Conservation (phyloP, 805 yeast species). For the Saturnispora dispora region DNA sequence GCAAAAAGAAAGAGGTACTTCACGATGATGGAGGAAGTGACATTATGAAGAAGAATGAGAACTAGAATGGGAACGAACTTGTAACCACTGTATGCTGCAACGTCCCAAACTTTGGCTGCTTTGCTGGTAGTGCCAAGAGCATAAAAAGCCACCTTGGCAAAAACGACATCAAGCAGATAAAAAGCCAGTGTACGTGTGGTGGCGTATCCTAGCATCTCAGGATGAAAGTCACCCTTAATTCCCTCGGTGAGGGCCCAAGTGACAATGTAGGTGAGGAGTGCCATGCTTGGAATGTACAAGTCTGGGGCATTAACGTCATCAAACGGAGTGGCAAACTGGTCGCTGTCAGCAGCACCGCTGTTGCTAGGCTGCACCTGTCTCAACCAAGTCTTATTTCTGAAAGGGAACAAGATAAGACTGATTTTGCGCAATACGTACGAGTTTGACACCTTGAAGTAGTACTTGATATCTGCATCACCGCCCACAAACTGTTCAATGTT, state of each 20-base stretch:
- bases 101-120: conserved; percentile 51
- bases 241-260: conserved; percentile 82
- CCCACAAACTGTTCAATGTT: conserved; percentile 46
- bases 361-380: conserved; percentile 37
- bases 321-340: conserved; percentile 61
- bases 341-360: conserved; percentile 11
- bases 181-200: conserved; percentile 82
- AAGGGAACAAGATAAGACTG: conserved; percentile 72
- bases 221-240: conserved; percentile 81
- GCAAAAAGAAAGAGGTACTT: conserved; percentile 32
- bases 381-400: conserved; percentile 75
- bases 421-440: conserved; percentile 73
- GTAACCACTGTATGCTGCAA: conserved; percentile 86
- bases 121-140: conserved; percentile 62
- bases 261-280: conserved; percentile 77
- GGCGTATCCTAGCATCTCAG: conserved; percentile 80
- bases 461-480: conserved; percentile 53
- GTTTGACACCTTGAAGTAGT: conserved; percentile 88
- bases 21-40: conserved; percentile 24
- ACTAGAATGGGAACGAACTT: conserved; percentile 76
- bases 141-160: conserved; percentile 77
- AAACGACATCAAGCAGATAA: conserved; percentile 61
- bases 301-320: conserved; percentile 95
- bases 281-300: conserved; percentile 91
- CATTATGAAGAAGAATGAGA: conserved; percentile 42